Conservation (phyloP, 768 basidiomycete genomes). For the Ephemerocybe angulata region DNA sequence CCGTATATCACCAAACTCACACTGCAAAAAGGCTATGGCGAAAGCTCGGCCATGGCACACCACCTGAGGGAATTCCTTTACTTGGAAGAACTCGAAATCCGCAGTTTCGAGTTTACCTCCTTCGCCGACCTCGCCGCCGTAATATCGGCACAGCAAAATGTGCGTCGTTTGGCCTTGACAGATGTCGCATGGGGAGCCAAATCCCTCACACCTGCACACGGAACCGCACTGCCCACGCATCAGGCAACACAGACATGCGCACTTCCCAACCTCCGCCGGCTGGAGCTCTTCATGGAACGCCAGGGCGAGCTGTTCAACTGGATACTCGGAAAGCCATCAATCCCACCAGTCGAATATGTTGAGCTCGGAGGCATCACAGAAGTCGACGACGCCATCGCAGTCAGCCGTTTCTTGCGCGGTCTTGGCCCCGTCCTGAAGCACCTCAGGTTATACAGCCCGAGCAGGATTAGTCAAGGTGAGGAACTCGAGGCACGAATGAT, state of each 20-base stretch:
- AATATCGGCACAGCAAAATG: slow-evolving; percentile 19
- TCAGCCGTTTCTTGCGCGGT: slow-evolving; percentile 20
- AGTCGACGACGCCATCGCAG: slow-evolving; percentile 18
- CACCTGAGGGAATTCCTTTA: slow-evolving; percentile 14
- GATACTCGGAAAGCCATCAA: slow-evolving; percentile 1
- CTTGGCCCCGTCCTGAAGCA: slow-evolving; percentile 23
- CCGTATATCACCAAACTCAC: slow-evolving; percentile 5
- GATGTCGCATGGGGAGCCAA: slow-evolving; percentile 22
- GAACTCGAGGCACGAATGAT: neutral
- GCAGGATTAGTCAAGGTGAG: slow-evolving; percentile 24
- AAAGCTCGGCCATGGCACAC: slow-evolving; percentile 6
- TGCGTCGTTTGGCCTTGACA: slow-evolving; percentile 18
- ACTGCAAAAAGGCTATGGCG: slow-evolving; percentile 7
- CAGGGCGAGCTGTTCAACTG: slow-evolving; percentile 9
- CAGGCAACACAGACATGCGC: neutral
- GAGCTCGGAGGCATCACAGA: slow-evolving; percentile 16
- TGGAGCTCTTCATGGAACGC: slow-evolving; percentile 11
- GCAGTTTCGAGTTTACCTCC: slow-evolving; percentile 21
- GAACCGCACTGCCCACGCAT: neutral
- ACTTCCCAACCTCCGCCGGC: slow-evolving; percentile 14
- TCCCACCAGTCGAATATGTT: neutral
- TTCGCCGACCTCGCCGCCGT: slow-evolving; percentile 18
- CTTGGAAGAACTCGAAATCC: slow-evolving; percentile 23
- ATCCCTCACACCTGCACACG: neutral
- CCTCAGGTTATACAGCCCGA: slow-evolving; percentile 18